Evolutionary conservation across 441 rosid species (phyloP), one percentile per base, ranked within the genome.

Genomic region (Populus hybrid): DNA sequence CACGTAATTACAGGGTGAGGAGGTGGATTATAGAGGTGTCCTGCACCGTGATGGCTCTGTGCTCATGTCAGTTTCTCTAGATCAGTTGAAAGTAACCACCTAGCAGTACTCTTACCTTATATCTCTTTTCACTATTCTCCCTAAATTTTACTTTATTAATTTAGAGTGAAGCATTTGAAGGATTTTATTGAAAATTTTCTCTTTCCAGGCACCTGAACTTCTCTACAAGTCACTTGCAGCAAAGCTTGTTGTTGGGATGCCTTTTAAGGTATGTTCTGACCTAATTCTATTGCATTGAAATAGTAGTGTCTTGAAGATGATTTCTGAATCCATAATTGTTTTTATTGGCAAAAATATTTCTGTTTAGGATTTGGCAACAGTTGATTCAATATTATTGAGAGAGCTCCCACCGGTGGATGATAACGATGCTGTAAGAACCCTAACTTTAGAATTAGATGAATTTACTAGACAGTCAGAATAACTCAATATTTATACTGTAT

Each of bases 1-100:
- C 61, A 18, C 34, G 70, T 70, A 77, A 72, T 23, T 76, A 46
- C 79, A 92, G 99, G 97, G 95, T 70, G 98, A 95, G 83, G 97
- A 92, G 83, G 99, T 93, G 68, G 99, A 95, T 85, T 95, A 87
- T 81, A 92, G 99, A 86, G 94, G 95, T 66, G 97, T 81, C 73
- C 89, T 93, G 86, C 98, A 95, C 84, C 97, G 99, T 75, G 98
- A 95, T 86, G 99, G 99, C 73, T 95, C 99, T 26, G 99, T 95
- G 79, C 88, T 95, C 23, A 89, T 92, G 97, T 88, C 97, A 5
- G 86, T 93, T 82, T 86, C 95, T 79, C 75, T 88, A 79, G 89
- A 95, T 85, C 95, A 92, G 79, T 84, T 95, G 69, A 93, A 93
- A 91, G 99, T 93, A 82, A 77, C 53, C 21, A 32, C 78, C 64